Evolutionary conservation across 2,329 filamentous ascomycete genomes (phyloP).

Genomic region (Cercospora sp.): DNA sequence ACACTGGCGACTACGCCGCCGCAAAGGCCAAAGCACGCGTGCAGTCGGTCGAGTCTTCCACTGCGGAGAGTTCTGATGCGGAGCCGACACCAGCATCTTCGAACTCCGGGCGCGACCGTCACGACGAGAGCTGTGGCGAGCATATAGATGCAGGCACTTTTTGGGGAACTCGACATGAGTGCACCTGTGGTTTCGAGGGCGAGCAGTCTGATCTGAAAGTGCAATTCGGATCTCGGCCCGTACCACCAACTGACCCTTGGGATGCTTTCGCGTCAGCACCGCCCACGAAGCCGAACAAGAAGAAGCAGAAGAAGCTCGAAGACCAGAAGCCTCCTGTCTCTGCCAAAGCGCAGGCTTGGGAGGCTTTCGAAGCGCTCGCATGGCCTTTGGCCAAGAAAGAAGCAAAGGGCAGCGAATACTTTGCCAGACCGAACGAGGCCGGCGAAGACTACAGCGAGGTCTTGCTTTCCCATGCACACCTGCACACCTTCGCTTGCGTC

Average conservation of each 20-base stretch:
- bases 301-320: neutral
- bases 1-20: conserved; percentile 21
- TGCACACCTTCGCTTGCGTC: conserved; percentile 15
- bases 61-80: neutral
- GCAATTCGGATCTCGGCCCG: neutral
- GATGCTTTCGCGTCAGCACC: neutral
- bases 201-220: neutral
- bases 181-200: neutral
- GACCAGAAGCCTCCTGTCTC: neutral
- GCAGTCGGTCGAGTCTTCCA: neutral
- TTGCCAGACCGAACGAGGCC: neutral
- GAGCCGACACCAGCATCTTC: neutral
- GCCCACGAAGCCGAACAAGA: neutral
- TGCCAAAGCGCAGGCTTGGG: neutral
- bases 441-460: conserved; percentile 16
- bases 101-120: neutral
- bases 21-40: conserved; percentile 4
- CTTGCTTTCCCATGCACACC: conserved; percentile 16
- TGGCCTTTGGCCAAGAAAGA: neutral
- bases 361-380: neutral
- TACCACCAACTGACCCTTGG: neutral
- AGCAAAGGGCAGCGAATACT: conserved; percentile 35
- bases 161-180: neutral
- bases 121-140: neutral
- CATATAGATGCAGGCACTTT: neutral